Conservation (phyloP, 345 rosid genomes). For the Barbarea vulgaris region DNA sequence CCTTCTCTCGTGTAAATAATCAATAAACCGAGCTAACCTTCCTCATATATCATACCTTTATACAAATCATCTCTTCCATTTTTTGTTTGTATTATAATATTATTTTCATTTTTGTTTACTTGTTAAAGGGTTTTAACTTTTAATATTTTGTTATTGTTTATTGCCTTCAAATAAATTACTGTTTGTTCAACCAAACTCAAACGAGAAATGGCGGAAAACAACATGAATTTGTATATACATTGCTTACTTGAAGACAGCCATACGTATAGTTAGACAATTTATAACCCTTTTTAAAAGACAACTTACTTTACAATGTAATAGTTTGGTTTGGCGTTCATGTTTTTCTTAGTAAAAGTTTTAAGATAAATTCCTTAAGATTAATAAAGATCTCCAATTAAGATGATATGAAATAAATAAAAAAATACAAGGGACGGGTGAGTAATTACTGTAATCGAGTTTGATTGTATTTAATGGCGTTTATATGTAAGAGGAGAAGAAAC, state of each 20-base stretch:
- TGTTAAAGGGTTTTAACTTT: too few species aligned
- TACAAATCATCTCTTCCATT: background rate
- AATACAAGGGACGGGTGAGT: slow-evolving; percentile 12
- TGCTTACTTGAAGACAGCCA: background rate
- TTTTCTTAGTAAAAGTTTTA: background rate
- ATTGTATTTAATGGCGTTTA: slow-evolving; percentile 20
- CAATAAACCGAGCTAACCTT: slow-evolving; percentile 10
- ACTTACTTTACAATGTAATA: background rate
- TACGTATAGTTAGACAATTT: background rate
- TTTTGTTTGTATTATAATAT: background rate
- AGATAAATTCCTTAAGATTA: background rate
- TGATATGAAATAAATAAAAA: background rate
- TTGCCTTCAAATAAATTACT: background rate
- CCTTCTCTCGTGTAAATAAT: slow-evolving; percentile 37
- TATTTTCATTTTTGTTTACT: too few species aligned
- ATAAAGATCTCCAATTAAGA: background rate
- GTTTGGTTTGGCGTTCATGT: background rate
- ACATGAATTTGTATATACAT: background rate
- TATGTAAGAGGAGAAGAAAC: slow-evolving; percentile 29
- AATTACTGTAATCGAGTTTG: slow-evolving; percentile 16
- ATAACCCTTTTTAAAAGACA: too few species aligned
- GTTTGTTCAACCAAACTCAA: background rate
- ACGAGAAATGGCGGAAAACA: background rate
- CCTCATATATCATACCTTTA: background rate
- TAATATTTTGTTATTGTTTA: too few species aligned